Base-by-base conservation (phyloP, 2,329 filamentous ascomycete genomes). In the Ascochyta koolunga region DNA sequence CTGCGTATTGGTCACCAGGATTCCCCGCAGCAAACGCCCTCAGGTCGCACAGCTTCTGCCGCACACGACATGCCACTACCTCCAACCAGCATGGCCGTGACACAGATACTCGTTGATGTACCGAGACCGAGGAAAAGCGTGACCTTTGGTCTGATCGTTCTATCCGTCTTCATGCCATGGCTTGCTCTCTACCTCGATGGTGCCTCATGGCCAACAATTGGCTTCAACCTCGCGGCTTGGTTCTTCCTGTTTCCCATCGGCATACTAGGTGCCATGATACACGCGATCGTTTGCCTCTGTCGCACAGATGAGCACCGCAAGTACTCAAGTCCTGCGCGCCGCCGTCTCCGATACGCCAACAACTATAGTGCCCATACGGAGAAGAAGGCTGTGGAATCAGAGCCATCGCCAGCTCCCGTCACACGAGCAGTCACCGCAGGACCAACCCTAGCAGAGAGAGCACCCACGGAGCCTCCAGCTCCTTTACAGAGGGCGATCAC, bases 141-240 rank as follows among this genome's bases (percentile, higher is more conserved):
- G 29, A 60, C 43, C 19, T 43, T 49, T 15, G 38, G 52, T 9
- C 44, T 65, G 10, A 39, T 66, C 2, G 15, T 64, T 9, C 42
- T 67, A 15, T 41, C 56, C 31, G 5, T 66, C n/a, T 38, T 63
- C 18, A 39, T 50, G n/a, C 58, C 59, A n/a, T 54, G 51, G n/a
- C 27, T 65, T 9, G 59, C 60, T 19, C 44, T 69, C 21, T 62
- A 64, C 39, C 60, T 67, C 10, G 64, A 67, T 24, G 61, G 65
- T 13, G 57, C 47, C 1, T 57, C 61, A 0, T 33, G n/a, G n/a
- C 8, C 19, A n/a, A 44, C 52, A 2, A 35, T 62, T 10, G 3
- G 25, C 1, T 4, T 54, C 40, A 62, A 59, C 46, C n/a, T 61
- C 19, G 51, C 36, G n/a, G 19, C 3, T 7, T 54, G 40, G 35